Conservation (phyloP, 2,329 filamentous ascomycete genomes). For the Ilyonectria mors-panacis region DNA sequence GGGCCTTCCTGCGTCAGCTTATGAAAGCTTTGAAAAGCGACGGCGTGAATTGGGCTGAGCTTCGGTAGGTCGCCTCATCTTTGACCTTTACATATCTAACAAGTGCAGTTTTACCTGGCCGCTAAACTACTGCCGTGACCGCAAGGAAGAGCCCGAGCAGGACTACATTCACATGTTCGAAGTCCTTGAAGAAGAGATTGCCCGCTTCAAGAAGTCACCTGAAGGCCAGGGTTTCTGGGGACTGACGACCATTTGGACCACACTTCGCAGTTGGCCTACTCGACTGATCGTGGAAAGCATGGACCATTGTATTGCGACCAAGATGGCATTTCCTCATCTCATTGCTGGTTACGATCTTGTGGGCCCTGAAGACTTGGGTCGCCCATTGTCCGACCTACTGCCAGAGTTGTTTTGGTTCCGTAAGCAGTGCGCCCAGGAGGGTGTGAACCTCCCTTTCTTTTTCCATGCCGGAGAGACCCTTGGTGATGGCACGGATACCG, state of each 20-base stretch:
- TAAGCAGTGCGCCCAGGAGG: slow-evolving; percentile 83
- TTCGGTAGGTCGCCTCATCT: slow-evolving; percentile 62
- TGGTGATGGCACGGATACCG: slow-evolving; percentile 79
- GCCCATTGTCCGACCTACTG: slow-evolving; percentile 81
- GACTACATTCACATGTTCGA: slow-evolving; percentile 80
- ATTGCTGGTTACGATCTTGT: slow-evolving; percentile 93
- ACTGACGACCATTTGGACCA: slow-evolving; percentile 87
- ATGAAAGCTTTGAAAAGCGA: slow-evolving; percentile 82
- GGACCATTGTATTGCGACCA: slow-evolving; percentile 89
- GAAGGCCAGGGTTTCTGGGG: slow-evolving; percentile 88
- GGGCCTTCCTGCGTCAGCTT: slow-evolving; percentile 80
- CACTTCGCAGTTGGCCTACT: slow-evolving; percentile 74
- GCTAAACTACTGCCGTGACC: slow-evolving; percentile 77
- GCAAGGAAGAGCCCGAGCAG: slow-evolving; percentile 74
- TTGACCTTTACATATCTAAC: slow-evolving; percentile 25
- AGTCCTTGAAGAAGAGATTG: slow-evolving; percentile 83
- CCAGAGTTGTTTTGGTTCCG: slow-evolving; percentile 95
- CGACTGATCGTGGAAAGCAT: slow-evolving; percentile 82
- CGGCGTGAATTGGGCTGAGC: slow-evolving; percentile 87
- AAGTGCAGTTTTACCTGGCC: slow-evolving; percentile 76
- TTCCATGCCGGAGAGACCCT: slow-evolving; percentile 95
- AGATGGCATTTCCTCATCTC: slow-evolving; percentile 82
- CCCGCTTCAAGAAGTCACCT: slow-evolving; percentile 79
- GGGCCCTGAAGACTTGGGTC: slow-evolving; percentile 86
- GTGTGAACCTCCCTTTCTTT: slow-evolving; percentile 91